These are phyloP conservation scores for Trifolium pratense DNA, from an alignment of 306 rosid genomes.

Conservation along the genomic window DNA sequence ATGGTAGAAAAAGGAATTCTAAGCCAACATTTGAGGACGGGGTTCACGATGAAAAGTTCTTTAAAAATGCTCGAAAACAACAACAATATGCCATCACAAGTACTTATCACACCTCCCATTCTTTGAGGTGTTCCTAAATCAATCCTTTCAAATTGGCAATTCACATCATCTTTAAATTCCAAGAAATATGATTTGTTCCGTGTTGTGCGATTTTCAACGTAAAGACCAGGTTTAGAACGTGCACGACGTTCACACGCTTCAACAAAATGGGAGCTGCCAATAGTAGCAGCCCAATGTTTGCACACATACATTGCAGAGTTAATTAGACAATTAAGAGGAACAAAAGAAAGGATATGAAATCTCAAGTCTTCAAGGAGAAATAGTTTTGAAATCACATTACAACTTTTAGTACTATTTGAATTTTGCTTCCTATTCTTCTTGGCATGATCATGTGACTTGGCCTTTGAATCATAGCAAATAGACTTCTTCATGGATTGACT, in stretches of 20 bases:
- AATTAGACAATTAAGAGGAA: background rate
- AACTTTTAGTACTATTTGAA: background rate
- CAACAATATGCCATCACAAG: background rate
- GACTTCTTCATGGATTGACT: background rate
- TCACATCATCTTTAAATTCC: background rate
- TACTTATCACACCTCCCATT: background rate
- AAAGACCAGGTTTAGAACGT: background rate
- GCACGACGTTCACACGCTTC: background rate
- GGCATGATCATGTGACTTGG: background rate
- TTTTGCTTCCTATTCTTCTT: background rate
- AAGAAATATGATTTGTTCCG: background rate
- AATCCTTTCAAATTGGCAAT: slow-evolving; percentile 1
- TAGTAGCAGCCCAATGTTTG: background rate
- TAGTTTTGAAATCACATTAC: background rate
- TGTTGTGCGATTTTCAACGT: background rate
- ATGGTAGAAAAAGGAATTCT: background rate
- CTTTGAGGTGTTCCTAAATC: background rate
- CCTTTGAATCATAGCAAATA: background rate
- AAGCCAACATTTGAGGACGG: background rate
- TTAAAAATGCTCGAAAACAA: background rate
- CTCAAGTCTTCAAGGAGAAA: background rate
- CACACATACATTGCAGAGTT: background rate
- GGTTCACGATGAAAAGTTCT: background rate
- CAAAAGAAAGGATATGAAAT: background rate
- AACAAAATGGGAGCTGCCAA: background rate